Percentiles rank a stretch among this genome's conserved stretches.
Evolutionary conservation across 371 early-diverging fungal genomes (phyloP).

Genomic region (Mortierella sp.): DNA sequence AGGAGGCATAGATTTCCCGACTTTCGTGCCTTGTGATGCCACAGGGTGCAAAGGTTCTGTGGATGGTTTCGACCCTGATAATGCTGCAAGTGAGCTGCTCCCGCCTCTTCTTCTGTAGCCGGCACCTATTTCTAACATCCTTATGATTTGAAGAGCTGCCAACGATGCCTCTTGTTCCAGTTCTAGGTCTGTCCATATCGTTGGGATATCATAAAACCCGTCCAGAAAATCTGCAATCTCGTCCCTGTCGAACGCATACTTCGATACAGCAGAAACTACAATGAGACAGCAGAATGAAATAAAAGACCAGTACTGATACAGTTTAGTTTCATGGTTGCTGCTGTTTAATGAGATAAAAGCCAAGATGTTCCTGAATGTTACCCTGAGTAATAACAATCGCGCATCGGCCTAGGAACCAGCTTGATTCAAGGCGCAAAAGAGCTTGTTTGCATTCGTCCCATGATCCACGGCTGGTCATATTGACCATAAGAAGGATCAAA

Average conservation of each 20-base stretch:
- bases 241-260: constrained; percentile 52
- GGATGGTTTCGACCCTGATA: not conserved
- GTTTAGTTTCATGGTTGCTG: no score
- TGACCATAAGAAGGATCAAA: constrained; percentile 44
- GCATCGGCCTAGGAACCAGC: constrained; percentile 48
- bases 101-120: constrained; percentile 22
- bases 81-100: not conserved
- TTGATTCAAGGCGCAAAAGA: constrained; percentile 26
- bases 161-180: constrained; percentile 15
- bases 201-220: constrained; percentile 25
- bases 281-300: no score
- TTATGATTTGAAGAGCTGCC: constrained; percentile 32
- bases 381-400: constrained; percentile 47
- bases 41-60: no score
- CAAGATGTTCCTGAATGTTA: no score
- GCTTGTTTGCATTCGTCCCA: constrained; percentile 35
- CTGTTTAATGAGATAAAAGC: no score
- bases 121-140: constrained; percentile 27
- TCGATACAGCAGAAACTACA: constrained; percentile 35
- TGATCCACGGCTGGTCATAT: constrained; percentile 32
- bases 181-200: constrained; percentile 35
- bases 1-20: no score
- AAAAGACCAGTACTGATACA: no score
- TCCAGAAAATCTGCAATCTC: constrained; percentile 33
- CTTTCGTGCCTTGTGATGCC: no score